Percentiles rank a stretch among this genome's conserved stretches.
phyloP scores from a whole-genome alignment of 805 yeast species.

The Candida insectorum region DNA sequence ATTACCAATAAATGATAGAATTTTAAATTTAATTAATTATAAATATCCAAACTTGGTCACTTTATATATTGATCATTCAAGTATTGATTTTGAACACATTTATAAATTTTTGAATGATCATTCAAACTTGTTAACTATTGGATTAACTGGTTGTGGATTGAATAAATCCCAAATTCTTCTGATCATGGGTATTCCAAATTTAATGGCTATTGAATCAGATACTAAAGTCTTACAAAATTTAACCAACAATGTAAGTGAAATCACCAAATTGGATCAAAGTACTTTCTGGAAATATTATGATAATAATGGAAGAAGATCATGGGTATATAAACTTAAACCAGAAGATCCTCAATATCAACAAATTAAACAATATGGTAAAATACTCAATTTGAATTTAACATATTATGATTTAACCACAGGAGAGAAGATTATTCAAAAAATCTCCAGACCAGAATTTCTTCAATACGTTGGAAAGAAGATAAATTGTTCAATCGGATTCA shows the following conservation, averaged over 20 bases:
- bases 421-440: conserved; percentile 47
- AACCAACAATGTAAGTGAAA: conserved; percentile 36
- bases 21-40: conserved; percentile 34
- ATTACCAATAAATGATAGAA: conserved; percentile 47
- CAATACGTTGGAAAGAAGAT: conserved; percentile 53
- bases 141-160: conserved; percentile 60
- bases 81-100: conserved; percentile 35
- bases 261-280: conserved; percentile 26
- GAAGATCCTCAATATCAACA: conserved; percentile 29
- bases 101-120: conserved; percentile 27
- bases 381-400: conserved; percentile 37
- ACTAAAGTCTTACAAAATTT: conserved; percentile 52
- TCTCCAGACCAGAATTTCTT: conserved; percentile 46
- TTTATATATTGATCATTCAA: conserved; percentile 39
- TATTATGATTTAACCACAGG: conserved; percentile 66
- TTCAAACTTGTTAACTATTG: conserved; percentile 50
- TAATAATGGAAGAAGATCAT: conserved; percentile 73
- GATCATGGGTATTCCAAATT: conserved; percentile 27
- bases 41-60: conserved; percentile 41
- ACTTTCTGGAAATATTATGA: conserved; percentile 50
- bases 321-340: conserved; percentile 57
- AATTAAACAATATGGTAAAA: conserved; percentile 14
- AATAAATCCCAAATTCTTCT: conserved; percentile 50
- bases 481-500: conserved; percentile 53
- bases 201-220: conserved; percentile 66